Percentiles rank a stretch among this genome's conserved stretches.
These are phyloP conservation scores for Spathaspora sp. DNA, from an alignment of 1,139 yeast genomes.

Conservation along the genomic window DNA sequence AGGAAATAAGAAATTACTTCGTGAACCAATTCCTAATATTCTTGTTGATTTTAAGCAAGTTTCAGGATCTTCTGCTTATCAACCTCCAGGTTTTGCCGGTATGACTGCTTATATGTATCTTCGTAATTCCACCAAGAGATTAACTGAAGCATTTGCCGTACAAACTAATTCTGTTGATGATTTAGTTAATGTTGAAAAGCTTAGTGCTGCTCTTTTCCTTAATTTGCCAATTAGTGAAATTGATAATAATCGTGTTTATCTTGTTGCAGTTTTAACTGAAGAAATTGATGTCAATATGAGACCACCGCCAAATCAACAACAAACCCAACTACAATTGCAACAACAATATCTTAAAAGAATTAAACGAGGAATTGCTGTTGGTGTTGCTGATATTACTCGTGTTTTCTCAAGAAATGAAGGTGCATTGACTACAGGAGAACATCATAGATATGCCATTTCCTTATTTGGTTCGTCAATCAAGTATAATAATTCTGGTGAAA, in stretches of 20 bases:
- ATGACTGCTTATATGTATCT: slow-evolving; percentile 73
- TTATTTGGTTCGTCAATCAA: slow-evolving; percentile 59
- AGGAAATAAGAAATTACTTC: slow-evolving; percentile 45
- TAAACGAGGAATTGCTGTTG: slow-evolving; percentile 84
- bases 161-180: slow-evolving; percentile 60
- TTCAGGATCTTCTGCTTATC: slow-evolving; percentile 56
- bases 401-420: slow-evolving; percentile 69
- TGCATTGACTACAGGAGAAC: slow-evolving; percentile 56
- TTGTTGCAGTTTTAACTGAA: slow-evolving; percentile 70
- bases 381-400: slow-evolving; percentile 83
- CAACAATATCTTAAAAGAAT: slow-evolving; percentile 38
- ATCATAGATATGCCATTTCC: slow-evolving; percentile 71
- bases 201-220: slow-evolving; percentile 77
- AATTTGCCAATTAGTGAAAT: slow-evolving; percentile 74
- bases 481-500: slow-evolving; percentile 27
- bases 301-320: slow-evolving; percentile 13
- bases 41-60: slow-evolving; percentile 79
- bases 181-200: slow-evolving; percentile 59
- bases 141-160: slow-evolving; percentile 81
- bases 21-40: slow-evolving; percentile 69
- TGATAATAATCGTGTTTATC: slow-evolving; percentile 59
- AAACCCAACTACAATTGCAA: not conserved
- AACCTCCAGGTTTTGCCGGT: slow-evolving; percentile 70
- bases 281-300: slow-evolving; percentile 40
- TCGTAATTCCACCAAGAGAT: slow-evolving; percentile 60